Base-by-base conservation (phyloP, 176 grass and related monocot species). In the Raddia guianensis region DNA sequence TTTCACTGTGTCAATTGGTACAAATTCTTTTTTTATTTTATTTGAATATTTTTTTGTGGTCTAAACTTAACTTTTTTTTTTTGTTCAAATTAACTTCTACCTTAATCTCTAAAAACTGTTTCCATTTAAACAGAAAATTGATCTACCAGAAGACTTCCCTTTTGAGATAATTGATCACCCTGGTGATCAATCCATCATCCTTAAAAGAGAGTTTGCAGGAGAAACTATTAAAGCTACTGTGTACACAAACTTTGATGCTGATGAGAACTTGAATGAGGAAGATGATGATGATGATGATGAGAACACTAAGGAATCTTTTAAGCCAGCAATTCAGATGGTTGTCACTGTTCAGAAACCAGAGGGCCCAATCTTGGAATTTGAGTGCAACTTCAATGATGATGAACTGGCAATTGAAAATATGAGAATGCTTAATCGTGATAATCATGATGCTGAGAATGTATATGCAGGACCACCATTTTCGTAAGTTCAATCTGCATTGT, bases 151-250 rank as follows among this genome's bases (percentile, higher is more conserved):
- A 19, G 84, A 76, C 53, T 97, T 94, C 70, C 90, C 90, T 49
- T 97, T 97, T 49, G 90, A 97, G 89, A 85, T 97, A 63, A 85
- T 94, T 0, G 95, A 97, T 66, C 92, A 84, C 55, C 85, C 90
- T 53, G 95, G 95, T 60, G 92, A 97, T 68, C 95, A 97, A 27
- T 80, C 86, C 16, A 78, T 97, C 75, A 49, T 83, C 35, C 95
- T 97, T 47, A 89, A 94, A 76, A 87, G 89, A 59, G 86, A 87
- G 69, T 80, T 91, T 70, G 76, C 54, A 8, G 88, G 83, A 54
- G 92, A 98, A 80, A 89, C 80, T 61, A 86, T 98, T 66, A 83
- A 94, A 82, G 95, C 90, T 63, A 79, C 83, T 10, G 86, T 98
- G 18, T 91, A 92, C 55, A 82, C 91, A 32, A 90, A 92, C 66